Conservation (phyloP, 441 rosid genomes). For the Pelargonium australe region DNA sequence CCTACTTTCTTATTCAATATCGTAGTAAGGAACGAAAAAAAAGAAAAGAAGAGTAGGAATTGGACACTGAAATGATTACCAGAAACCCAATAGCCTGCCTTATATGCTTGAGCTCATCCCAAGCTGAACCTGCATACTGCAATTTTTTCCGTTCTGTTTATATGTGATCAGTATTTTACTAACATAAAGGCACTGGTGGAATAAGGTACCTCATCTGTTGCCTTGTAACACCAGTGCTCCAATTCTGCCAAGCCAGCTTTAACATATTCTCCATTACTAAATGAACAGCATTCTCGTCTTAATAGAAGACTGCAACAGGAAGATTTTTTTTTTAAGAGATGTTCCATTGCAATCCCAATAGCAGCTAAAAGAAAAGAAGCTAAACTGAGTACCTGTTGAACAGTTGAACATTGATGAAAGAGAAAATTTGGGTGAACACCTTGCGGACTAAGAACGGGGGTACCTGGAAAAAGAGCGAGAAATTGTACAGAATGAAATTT, state of each 20-base stretch:
- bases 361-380: background rate
- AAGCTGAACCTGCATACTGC: constrained; percentile 84
- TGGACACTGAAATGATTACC: constrained; percentile 31
- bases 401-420: constrained; percentile 83
- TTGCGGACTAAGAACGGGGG: constrained; percentile 85
- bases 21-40: constrained; percentile 10
- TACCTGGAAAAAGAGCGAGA: constrained; percentile 39
- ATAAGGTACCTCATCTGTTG: constrained; percentile 81
- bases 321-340: background rate
- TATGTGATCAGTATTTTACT: background rate
- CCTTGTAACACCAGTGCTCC: constrained; percentile 94
- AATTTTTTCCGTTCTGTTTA: background rate
- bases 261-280: constrained; percentile 96
- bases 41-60: background rate
- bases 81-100: constrained; percentile 78
- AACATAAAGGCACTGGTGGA: constrained; percentile 11
- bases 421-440: constrained; percentile 84
- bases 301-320: constrained; percentile 56
- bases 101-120: constrained; percentile 79
- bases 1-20: constrained; percentile 1
- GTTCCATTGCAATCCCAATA: background rate
- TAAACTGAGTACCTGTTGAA: constrained; percentile 50
- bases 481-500: background rate
- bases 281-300: constrained; percentile 96
- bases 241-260: constrained; percentile 94